These are phyloP conservation scores for Spergularia azorica DNA, from an alignment of 179 eudicot genomes.

Conservation along the genomic window DNA sequence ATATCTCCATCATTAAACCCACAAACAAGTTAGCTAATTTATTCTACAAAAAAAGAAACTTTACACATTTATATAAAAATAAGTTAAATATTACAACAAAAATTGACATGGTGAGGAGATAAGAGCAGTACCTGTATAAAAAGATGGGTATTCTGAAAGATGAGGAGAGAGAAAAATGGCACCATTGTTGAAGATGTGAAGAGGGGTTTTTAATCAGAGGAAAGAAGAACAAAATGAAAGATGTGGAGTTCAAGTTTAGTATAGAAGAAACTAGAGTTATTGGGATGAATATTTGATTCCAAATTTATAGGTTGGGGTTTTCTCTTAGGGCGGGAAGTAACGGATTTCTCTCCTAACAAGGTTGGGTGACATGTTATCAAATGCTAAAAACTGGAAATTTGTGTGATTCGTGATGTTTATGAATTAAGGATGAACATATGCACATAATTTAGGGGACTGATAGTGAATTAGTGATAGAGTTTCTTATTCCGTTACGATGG, in stretches of 20 bases:
- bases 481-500: too few species aligned
- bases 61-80: neutral
- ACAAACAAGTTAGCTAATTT: neutral
- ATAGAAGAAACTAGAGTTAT: slow-evolving; percentile 21
- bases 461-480: too few species aligned
- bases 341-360: too few species aligned
- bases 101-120: too few species aligned
- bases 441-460: too few species aligned
- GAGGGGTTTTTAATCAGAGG: slow-evolving; percentile 18
- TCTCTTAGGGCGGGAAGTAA: neutral
- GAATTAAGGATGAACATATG: too few species aligned
- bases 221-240: slow-evolving; percentile 1
- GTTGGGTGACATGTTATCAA: too few species aligned
- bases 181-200: slow-evolving; percentile 8
- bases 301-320: slow-evolving; percentile 24
- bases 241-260: slow-evolving; percentile 16
- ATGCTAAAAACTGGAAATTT: too few species aligned
- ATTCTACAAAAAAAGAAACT: neutral
- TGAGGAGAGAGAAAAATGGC: slow-evolving; percentile 1
- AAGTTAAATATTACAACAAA: neutral
- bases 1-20: neutral
- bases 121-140: slow-evolving; percentile 3
- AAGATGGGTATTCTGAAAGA: slow-evolving; percentile 1
- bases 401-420: too few species aligned
- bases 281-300: slow-evolving; percentile 18